Evolutionary conservation across 2,329 filamentous ascomycete genomes (phyloP).

Genomic region (Volutella citrinella): DNA sequence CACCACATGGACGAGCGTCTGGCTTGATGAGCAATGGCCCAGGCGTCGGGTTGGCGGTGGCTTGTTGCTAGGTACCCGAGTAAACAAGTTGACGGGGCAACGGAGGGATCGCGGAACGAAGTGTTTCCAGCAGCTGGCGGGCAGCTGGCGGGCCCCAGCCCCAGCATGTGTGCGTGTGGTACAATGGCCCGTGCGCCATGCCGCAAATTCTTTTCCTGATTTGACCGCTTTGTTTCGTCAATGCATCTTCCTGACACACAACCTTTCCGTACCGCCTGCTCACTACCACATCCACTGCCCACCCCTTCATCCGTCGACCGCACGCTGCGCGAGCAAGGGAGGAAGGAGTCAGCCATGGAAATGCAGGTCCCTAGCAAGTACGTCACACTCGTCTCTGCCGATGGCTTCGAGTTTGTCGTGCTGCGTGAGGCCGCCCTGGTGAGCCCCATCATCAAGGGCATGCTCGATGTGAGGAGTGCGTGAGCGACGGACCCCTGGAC

Average conservation of each 20-base stretch:
- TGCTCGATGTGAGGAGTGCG: conserved; percentile 67
- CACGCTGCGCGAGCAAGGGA: background rate
- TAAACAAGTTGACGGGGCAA: conserved; percentile 36
- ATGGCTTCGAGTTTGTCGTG: conserved; percentile 75
- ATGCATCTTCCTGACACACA: background rate
- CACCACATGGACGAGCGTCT: no score
- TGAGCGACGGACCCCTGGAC: conserved; percentile 10
- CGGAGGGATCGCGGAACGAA: conserved; percentile 12
- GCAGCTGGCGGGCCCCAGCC: no score
- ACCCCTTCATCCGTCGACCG: background rate
- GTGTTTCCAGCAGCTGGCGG: no score
- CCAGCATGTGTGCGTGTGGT: no score
- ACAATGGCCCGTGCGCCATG: conserved; percentile 19
- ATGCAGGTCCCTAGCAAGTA: conserved; percentile 54
- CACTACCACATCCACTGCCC: conserved; percentile 8
- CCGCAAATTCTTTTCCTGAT: conserved; percentile 18
- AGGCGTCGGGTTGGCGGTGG: background rate
- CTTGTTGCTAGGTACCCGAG: conserved; percentile 23
- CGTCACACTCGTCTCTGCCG: conserved; percentile 72
- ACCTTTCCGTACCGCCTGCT: conserved; percentile 4
- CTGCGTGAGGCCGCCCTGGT: conserved; percentile 67
- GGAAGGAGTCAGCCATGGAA: no score
- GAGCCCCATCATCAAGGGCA: conserved; percentile 70
- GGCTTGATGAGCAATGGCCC: background rate
- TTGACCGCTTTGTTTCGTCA: conserved; percentile 8